These are phyloP conservation scores for Globisporangium solare DNA, from an alignment of 352 stramenopile species.

Conservation along the genomic window DNA sequence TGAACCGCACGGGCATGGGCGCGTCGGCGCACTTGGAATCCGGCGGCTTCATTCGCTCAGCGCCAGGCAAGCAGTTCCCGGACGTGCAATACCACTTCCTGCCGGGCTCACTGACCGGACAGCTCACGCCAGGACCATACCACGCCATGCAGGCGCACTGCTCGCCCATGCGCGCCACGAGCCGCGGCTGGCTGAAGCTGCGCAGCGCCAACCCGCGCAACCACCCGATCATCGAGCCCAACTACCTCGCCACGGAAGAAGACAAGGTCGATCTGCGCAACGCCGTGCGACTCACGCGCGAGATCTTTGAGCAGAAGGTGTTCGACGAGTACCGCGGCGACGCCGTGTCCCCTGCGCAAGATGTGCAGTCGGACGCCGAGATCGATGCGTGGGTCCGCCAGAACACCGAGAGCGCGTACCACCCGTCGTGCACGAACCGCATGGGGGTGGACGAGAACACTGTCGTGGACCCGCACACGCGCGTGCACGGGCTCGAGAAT, in stretches of 20 bases:
- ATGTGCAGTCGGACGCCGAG: constrained; percentile 56
- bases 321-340: constrained; percentile 84
- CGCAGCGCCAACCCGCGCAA: constrained; percentile 69
- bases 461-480: constrained; percentile 87
- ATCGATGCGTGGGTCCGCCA: constrained; percentile 86
- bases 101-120: constrained; percentile 71
- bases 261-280: constrained; percentile 78
- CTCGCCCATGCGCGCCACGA: constrained; percentile 86
- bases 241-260: constrained; percentile 82
- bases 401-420: constrained; percentile 84
- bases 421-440: constrained; percentile 87
- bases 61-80: constrained; percentile 71
- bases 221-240: constrained; percentile 82
- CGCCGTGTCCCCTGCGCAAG: constrained; percentile 61
- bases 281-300: constrained; percentile 71
- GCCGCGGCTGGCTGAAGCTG: constrained; percentile 78
- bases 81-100: constrained; percentile 90
- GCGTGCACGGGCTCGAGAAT: constrained; percentile 84
- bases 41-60: constrained; percentile 83
- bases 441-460: constrained; percentile 79
- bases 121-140: constrained; percentile 47
- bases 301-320: constrained; percentile 85
- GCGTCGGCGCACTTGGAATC: constrained; percentile 81
- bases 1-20: constrained; percentile 61
- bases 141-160: constrained; percentile 88